These are phyloP conservation scores for Aspergillus egyptiacus DNA, from an alignment of 495 filamentous ascomycete genomes.

Conservation along the genomic window DNA sequence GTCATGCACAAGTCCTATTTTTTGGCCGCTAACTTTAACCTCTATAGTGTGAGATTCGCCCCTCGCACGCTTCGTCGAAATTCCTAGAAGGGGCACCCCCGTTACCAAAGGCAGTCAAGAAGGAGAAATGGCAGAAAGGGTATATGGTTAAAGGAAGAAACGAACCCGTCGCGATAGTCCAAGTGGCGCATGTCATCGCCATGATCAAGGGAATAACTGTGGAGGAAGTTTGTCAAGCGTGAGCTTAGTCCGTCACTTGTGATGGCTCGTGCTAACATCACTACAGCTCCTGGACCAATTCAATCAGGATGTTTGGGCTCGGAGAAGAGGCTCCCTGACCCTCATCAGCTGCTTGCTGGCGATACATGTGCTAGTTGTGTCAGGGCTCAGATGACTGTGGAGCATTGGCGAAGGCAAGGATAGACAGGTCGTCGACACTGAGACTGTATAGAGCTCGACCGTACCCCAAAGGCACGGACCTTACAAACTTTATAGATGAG, in stretches of 20 bases:
- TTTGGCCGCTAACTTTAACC: not conserved
- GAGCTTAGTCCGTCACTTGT: constrained; percentile 29
- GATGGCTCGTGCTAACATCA: constrained; percentile 16
- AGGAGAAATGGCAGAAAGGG: constrained; percentile 84
- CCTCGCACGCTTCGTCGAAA: constrained; percentile 48
- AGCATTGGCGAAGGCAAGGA: not conserved
- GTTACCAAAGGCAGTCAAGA: constrained; percentile 66
- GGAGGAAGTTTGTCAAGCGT: constrained; percentile 80
- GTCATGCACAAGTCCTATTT: not conserved
- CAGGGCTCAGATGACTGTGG: too few relatives aligned
- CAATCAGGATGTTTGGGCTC: constrained; percentile 70
- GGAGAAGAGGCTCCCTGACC: constrained; percentile 36
- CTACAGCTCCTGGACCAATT: constrained; percentile 70
- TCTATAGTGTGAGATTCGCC: constrained; percentile 49
- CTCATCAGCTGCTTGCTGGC: not conserved
- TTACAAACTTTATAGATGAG: not conserved
- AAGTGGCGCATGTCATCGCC: constrained; percentile 82
- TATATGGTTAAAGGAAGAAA: constrained; percentile 86
- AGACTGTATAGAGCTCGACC: not conserved
- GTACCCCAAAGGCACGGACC: not conserved
- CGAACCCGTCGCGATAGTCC: constrained; percentile 76
- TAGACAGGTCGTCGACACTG: not conserved
- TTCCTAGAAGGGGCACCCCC: constrained; percentile 40
- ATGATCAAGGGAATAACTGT: constrained; percentile 70
- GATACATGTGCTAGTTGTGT: too few relatives aligned